Evolutionary conservation across 768 basidiomycete genomes (phyloP), one percentile per base, ranked within the genome.

Genomic region (Amanita exitialis): DNA sequence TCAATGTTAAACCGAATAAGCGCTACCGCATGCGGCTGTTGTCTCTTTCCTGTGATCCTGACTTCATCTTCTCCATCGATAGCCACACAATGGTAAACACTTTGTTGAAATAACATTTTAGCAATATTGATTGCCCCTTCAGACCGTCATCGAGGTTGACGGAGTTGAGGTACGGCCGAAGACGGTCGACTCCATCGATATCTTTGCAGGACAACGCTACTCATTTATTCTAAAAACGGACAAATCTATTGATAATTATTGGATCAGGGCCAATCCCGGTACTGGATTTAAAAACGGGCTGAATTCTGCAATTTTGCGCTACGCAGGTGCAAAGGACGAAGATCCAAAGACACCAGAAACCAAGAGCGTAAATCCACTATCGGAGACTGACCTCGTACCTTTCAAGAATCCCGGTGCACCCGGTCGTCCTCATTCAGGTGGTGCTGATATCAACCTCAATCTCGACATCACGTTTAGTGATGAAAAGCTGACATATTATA

Each of bases 1-100:
- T 82, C 53, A 65, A 66, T 28, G 76, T 82, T 16, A 42, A 58
- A 3, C 53, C 44, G 0, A 69, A 69, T 9, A 61, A 61, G 41
- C 67, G 77, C 6, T 82, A 81, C 55, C 73, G 81, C 10, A 75
- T 82, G 63, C 73, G 80, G 2, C 35, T 83, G 1, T 54, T 82
- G 25, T 64, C 69, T 8, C 68, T 73, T 8, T 75, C 79, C n/a
- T 82, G 82, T 58, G 68, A 72, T 47, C 67, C 73, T 2, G 62
- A 66, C 53, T 75, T 62, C 51, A 35, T 51, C 0, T 76, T 79
- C 56, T 72, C 74, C 4, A 73, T 75, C 23, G 69, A 72, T 47
- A 64, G 64, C 1, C 76, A 78, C 49, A 58, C 44, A 2, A 51
- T 69, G 58, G 59, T 60, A 57, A 12, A 61, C n/a, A 16, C 15